These are phyloP conservation scores for Ogataea nakhonphanomensis DNA, from an alignment of 805 yeast species.

Conservation along the genomic window DNA sequence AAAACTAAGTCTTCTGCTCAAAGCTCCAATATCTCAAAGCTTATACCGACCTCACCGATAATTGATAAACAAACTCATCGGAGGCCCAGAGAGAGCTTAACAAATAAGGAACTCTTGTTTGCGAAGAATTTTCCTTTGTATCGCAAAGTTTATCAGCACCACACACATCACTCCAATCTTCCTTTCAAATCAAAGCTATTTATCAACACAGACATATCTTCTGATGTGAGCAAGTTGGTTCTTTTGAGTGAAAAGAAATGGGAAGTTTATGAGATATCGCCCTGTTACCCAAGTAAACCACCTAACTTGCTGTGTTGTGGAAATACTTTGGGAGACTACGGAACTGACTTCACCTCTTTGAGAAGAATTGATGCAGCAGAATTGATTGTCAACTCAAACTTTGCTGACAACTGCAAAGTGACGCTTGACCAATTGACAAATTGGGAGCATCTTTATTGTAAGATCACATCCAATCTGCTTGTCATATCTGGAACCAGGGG, in stretches of 20 bases:
- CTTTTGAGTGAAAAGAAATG: slow-evolving; percentile 65
- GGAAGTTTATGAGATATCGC: slow-evolving; percentile 62
- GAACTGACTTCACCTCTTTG: slow-evolving; percentile 43
- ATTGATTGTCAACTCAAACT: slow-evolving; percentile 29
- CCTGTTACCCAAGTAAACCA: slow-evolving; percentile 37
- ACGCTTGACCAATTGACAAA: slow-evolving; percentile 35
- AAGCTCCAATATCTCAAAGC: slow-evolving; percentile 22
- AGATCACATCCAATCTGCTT: slow-evolving; percentile 54
- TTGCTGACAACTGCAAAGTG: slow-evolving; percentile 26
- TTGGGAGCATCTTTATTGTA: slow-evolving; percentile 63
- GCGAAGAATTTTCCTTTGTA: slow-evolving; percentile 82
- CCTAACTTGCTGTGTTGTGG: slow-evolving; percentile 70
- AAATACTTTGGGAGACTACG: slow-evolving; percentile 64
- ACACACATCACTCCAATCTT: slow-evolving; percentile 48
- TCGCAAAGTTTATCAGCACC: slow-evolving; percentile 54
- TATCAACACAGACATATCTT: slow-evolving; percentile 58
- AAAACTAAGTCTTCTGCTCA: slow-evolving; percentile 19
- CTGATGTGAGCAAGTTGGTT: slow-evolving; percentile 62
- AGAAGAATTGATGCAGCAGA: slow-evolving; percentile 20
- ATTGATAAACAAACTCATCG: slow-evolving; percentile 12
- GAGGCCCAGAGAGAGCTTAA: slow-evolving; percentile 2
- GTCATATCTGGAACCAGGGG: slow-evolving; percentile 75
- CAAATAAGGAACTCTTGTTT: slow-evolving; percentile 58
- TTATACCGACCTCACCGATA: slow-evolving; percentile 24
- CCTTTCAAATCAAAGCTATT: slow-evolving; percentile 46